Evolutionary conservation across 164 flowering plant species (phyloP).

Genomic region (Kingdonia uniflora): DNA sequence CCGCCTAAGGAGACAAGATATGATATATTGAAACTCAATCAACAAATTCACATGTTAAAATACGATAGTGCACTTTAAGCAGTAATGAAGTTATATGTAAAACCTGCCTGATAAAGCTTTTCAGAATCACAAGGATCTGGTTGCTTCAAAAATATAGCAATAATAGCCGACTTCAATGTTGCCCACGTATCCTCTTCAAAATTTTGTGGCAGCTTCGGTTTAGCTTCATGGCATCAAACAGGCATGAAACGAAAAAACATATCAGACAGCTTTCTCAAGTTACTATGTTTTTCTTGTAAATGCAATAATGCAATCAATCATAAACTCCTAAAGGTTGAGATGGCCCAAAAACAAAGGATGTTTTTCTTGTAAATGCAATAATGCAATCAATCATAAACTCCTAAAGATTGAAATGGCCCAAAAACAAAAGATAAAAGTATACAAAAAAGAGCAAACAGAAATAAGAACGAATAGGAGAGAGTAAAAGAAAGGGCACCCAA

Average conservation of each 20-base stretch:
- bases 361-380: no score
- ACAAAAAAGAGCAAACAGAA: no score
- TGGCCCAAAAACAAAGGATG: no score
- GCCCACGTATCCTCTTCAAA: conserved; percentile 97
- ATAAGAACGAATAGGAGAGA: no score
- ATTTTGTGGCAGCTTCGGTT: conserved; percentile 76
- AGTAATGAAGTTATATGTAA: background rate
- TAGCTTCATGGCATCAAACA: conserved; percentile 35
- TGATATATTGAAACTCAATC: background rate
- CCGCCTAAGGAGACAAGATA: conserved; percentile 51
- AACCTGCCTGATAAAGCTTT: conserved; percentile 74
- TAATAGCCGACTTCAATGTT: conserved; percentile 80
- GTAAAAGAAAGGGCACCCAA: no score
- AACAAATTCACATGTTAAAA: background rate
- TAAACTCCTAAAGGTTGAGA: background rate
- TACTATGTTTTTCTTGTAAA: background rate
- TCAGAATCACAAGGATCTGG: conserved; percentile 80
- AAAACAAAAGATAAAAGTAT: no score
- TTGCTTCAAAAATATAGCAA: conserved; percentile 83
- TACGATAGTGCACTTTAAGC: background rate
- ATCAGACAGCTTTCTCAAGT: background rate
- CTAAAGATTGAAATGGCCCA: no score
- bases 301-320: background rate
- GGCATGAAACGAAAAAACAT: background rate
- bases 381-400: no score